These are phyloP conservation scores for Chytriomyces hyalinus DNA, from an alignment of 192 early-diverging fungal species.

Conservation along the genomic window DNA sequence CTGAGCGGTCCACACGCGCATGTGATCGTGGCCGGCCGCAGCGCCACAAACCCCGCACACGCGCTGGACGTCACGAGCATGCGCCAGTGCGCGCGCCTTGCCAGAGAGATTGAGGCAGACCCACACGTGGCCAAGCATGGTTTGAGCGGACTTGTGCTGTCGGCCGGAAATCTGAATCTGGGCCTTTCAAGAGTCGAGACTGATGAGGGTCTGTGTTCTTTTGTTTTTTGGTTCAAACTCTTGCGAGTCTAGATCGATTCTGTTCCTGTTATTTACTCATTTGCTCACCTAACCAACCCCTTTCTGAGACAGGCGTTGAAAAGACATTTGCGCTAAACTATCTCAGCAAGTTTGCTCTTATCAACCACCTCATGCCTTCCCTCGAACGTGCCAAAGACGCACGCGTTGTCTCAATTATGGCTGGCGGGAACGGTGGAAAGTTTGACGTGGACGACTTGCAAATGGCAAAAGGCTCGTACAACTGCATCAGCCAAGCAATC, in stretches of 20 bases:
- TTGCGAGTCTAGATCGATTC: background rate
- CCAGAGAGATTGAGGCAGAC: background rate
- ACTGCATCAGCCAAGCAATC: constrained; percentile 24
- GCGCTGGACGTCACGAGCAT: constrained; percentile 14
- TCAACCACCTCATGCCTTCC: constrained; percentile 11
- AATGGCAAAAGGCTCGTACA: constrained; percentile 14
- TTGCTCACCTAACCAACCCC: background rate
- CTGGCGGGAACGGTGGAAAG: constrained; percentile 14
- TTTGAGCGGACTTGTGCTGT: constrained; percentile 21
- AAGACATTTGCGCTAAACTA: constrained; percentile 35
- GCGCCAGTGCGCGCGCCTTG: background rate
- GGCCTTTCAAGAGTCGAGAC: constrained; percentile 7
- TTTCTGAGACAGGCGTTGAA: constrained; percentile 7
- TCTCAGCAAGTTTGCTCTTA: constrained; percentile 29
- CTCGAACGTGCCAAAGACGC: background rate
- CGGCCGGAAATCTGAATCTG: constrained; percentile 34
- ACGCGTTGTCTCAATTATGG: constrained; percentile 27
- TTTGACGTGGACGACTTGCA: constrained; percentile 31
- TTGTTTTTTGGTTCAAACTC: background rate
- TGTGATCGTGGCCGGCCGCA: constrained; percentile 4
- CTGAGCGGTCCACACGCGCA: background rate
- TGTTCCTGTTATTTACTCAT: background rate
- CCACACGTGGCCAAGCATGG: background rate
- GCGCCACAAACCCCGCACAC: background rate
- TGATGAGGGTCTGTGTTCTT: background rate